phyloP scores from a whole-genome alignment of 495 filamentous ascomycete genomes.

The Podospora pseudopauciseta region DNA sequence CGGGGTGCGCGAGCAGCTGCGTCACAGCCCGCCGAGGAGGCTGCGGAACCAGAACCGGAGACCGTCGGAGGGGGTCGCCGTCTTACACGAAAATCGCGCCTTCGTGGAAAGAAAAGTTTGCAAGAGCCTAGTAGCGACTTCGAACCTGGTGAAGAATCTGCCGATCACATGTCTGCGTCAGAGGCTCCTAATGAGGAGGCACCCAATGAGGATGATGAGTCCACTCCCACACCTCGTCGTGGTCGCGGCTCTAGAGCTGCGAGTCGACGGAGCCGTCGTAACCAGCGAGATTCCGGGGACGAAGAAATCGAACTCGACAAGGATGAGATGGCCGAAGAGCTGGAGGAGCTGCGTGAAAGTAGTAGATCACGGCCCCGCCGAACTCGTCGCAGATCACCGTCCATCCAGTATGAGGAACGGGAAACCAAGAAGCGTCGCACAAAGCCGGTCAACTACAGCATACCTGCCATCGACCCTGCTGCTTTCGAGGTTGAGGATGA shows the following conservation, averaged over 20 bases:
- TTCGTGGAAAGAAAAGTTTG: conserved; percentile 50
- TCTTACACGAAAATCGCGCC: conserved; percentile 44
- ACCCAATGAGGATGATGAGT: conserved; percentile 40
- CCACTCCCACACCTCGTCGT: conserved; percentile 40
- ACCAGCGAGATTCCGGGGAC: conserved; percentile 41
- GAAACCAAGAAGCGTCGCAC: conserved; percentile 37
- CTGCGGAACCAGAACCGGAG: conserved; percentile 29
- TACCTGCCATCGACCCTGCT: conserved; percentile 69
- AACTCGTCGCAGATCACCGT: conserved; percentile 52
- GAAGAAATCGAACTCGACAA: conserved; percentile 62
- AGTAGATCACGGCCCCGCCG: conserved; percentile 48
- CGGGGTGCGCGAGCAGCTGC: conserved; percentile 42
- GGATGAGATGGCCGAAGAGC: conserved; percentile 77
- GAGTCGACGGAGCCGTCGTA: conserved; percentile 37
- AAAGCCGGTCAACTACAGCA: conserved; percentile 48
- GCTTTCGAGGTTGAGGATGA: conserved; percentile 66
- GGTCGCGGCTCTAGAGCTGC: conserved; percentile 36
- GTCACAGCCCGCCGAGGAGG: conserved; percentile 29
- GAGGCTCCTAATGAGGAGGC: conserved; percentile 34
- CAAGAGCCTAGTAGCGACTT: conserved; percentile 81
- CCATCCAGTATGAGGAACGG: conserved; percentile 53
- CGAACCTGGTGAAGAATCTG: conserved; percentile 67
- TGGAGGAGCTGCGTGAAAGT: conserved; percentile 58
- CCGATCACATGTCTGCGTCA: conserved; percentile 45
- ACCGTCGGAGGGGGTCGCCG: conserved; percentile 36